Base-by-base conservation (phyloP, 495 filamentous ascomycete genomes). In the Barbatosphaeria neglecta region DNA sequence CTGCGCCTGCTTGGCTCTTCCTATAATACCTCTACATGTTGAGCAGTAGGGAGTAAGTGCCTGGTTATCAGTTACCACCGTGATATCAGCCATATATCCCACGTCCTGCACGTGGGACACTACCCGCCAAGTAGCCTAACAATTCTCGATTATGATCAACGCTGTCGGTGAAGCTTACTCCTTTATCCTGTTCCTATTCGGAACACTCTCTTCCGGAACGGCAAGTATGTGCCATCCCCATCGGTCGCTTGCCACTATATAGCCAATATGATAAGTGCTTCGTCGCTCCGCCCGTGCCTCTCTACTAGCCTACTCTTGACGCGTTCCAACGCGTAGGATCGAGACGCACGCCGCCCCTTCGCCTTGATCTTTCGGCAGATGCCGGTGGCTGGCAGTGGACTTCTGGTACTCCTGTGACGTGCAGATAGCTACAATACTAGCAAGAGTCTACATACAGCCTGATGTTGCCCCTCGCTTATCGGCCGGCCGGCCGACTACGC, bases 401-500 rank as follows among this genome's bases (percentile, higher is more conserved):
- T 35, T 31, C n/a, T n/a, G n/a, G n/a, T n/a, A n/a, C n/a, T n/a
- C 4, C 11, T 15, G 31, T 15, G 15, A 35, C 31, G 11, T 35
- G 31, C 31, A 35, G 31, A n/a, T n/a, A n/a, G n/a, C n/a, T n/a
- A n/a, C 31, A n/a, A 35, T 35, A n/a, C 31, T 35, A 35, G 31
- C 31, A 35, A 31, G 27, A 31, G 9, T 8, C 27, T 4, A 31
- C 9, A 31, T 31, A 31, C 27, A 31, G 27, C 27, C 27, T 31
- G 27, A 13, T 31, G 27, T 2, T 31, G 13, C 6, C 27, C 45
- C 42, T 49, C 46, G 49, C 46, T 49, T 46, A 41, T 35, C 40
- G 24, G 33, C 43, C 27, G 1, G 25, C 11, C 22, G 20, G 33
- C 33, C 33, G 15, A 23, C 9, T 22, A 17, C 6, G 41, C 24